These are phyloP conservation scores for Vanderwaltozyma yarrowii DNA, from an alignment of 805 yeast genomes.

Conservation along the genomic window DNA sequence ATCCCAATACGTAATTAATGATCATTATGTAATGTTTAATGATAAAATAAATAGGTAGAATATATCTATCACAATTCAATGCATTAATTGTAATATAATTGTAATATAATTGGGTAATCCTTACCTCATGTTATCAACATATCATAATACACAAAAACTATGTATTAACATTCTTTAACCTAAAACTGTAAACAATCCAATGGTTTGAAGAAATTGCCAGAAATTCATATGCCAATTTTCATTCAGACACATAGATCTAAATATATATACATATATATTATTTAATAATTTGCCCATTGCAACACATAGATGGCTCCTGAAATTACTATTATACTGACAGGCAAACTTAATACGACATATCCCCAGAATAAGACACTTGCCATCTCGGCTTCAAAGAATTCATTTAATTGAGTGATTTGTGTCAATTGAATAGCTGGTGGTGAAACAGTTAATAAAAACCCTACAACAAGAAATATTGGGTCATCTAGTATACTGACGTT, in stretches of 20 bases:
- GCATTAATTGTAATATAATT: too few species aligned
- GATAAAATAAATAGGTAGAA: not conserved
- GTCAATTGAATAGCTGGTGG: constrained; percentile 82
- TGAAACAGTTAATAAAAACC: constrained; percentile 62
- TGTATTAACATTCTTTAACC: too few species aligned
- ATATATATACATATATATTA: too few species aligned
- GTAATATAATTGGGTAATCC: too few species aligned
- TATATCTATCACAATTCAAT: not conserved
- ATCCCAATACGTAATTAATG: too few species aligned
- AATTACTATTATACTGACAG: constrained; percentile 64
- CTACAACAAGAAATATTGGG: constrained; percentile 69
- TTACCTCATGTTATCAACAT: too few species aligned
- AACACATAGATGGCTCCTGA: constrained; percentile 47
- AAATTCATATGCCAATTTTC: too few species aligned
- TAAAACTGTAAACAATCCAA: too few species aligned
- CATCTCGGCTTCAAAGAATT: constrained; percentile 71
- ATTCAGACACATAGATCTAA: too few species aligned
- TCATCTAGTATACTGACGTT: constrained; percentile 64
- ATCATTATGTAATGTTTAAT: too few species aligned
- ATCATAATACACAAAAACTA: too few species aligned
- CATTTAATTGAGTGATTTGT: constrained; percentile 70
- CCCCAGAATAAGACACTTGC: constrained; percentile 78
- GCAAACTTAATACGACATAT: constrained; percentile 63
- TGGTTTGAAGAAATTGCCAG: too few species aligned
- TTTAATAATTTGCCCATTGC: constrained; percentile 33